Percentiles rank a stretch among this genome's conserved stretches.
Evolutionary conservation across 2,329 filamentous ascomycete species (phyloP).

Genomic region (Reticulascus tulasneorum): DNA sequence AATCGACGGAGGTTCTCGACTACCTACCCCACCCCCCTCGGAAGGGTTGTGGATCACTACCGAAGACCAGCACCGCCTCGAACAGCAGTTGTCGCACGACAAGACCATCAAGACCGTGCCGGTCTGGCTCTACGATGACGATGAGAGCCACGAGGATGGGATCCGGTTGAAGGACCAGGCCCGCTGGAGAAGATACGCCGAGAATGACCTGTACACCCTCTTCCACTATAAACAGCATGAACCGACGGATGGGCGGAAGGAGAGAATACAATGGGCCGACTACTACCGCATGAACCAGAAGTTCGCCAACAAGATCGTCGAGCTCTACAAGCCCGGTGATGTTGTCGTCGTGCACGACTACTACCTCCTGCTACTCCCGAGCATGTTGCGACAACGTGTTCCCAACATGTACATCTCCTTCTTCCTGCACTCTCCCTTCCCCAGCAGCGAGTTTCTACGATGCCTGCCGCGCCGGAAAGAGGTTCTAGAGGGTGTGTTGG

Average conservation of each 20-base stretch:
- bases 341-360: constrained; percentile 93
- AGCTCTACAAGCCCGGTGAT: constrained; percentile 88
- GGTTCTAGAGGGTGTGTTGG: constrained; percentile 82
- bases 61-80: constrained; percentile 68
- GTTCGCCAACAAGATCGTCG: constrained; percentile 84
- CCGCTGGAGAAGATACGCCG: constrained; percentile 85
- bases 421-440: constrained; percentile 91
- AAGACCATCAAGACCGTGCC: constrained; percentile 76
- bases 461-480: constrained; percentile 87
- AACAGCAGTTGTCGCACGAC: constrained; percentile 68
- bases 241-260: constrained; percentile 77
- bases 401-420: constrained; percentile 93
- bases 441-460: constrained; percentile 90
- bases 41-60: constrained; percentile 69
- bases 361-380: constrained; percentile 84
- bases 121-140: constrained; percentile 82
- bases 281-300: constrained; percentile 91
- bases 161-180: constrained; percentile 75
- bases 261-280: constrained; percentile 83
- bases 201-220: constrained; percentile 86
- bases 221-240: constrained; percentile 97
- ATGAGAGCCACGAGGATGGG: constrained; percentile 62
- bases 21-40: constrained; percentile 52
- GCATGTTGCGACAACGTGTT: constrained; percentile 78
- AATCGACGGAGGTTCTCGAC: constrained; percentile 56